Evolutionary conservation across 2,329 filamentous ascomycete species (phyloP).

Genomic region (Neofusicoccum cordaticola): DNA sequence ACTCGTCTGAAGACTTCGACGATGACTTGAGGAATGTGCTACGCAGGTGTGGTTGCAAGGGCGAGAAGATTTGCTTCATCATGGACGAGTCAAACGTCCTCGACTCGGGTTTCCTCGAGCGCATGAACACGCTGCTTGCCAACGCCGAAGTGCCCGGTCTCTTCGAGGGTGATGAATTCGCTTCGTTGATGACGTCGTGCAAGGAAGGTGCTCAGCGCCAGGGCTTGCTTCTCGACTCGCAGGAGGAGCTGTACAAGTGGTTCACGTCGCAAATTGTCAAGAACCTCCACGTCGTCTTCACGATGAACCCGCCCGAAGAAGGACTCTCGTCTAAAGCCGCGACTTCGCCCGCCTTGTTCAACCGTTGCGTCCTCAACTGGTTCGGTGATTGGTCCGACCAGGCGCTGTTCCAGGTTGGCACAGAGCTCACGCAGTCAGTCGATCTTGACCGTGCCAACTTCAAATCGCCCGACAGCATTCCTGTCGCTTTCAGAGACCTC

Average conservation of each 20-base stretch:
- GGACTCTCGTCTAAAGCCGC: constrained; percentile 94
- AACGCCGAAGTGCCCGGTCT: constrained; percentile 99
- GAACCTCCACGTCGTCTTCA: constrained; percentile 98
- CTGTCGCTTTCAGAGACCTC: constrained; percentile 85
- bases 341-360: constrained; percentile 97
- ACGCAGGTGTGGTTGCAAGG: constrained; percentile 90
- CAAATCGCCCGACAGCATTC: constrained; percentile 82
- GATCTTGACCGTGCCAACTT: constrained; percentile 89
- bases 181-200: constrained; percentile 97
- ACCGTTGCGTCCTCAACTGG: constrained; percentile 99
- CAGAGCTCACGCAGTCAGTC: constrained; percentile 92
- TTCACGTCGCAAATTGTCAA: constrained; percentile 99
- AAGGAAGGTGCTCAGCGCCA: constrained; percentile 97
- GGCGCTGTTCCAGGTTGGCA: constrained; percentile 94
- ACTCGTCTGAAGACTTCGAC: constrained; percentile 97
- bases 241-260: constrained; percentile 99
- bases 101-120: constrained; percentile 96
- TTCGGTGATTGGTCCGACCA: constrained; percentile 99
- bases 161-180: constrained; percentile 98
- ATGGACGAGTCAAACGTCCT: constrained; percentile 99
- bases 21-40: constrained; percentile 94
- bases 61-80: constrained; percentile 99
- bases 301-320: constrained; percentile 98
- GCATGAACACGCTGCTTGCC: constrained; percentile 97
- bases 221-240: constrained; percentile 89